Evolutionary conservation across 1,284 basidiomycete genomes (phyloP), one percentile per base, ranked within the genome.

Genomic region (Phellinidium pouzarii): DNA sequence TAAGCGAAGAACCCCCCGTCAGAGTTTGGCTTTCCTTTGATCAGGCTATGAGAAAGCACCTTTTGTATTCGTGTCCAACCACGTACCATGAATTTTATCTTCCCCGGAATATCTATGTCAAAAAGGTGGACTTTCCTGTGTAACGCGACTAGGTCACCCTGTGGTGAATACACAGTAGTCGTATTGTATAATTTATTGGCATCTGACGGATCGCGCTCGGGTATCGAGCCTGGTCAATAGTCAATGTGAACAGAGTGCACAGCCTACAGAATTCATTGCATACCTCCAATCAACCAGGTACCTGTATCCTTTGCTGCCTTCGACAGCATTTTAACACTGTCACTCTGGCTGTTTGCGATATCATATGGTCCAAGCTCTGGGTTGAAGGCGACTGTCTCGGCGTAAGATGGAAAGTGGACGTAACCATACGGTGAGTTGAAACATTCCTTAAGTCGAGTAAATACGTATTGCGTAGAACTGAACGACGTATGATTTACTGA

Each of bases 351-450:
- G 34, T 74, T 71, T 0, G 69, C 66, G 3, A 77, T 64, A 55
- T 88, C 76, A 58, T 87, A 90, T 1, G 71, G 64, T 59, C 75
- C n/a, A n/a, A n/a, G 66, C 3, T 78, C 82, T 37, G 72, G 70
- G 4, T 65, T 74, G 61, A 74, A 87, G 7, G 74, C 81, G 47
- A 97, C 89, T 1, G 71, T 75, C 69, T 97, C 94, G 1, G 91
- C 88, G 62, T 94, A 91, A 23, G 82, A 75, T 0, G 89, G 84
- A 65, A 96, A 95, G 64, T 88, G 80, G 3, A 77, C 74, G 58
- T 91, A 85, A 0, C 94, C 94, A 64, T 99, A 99, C 0, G 94
- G 94, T 11, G 91, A 94, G 69, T 99, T 99, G 76, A 99, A 99
- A 72, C 93, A 93, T 78, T 99, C 95, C 84, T 94, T 61, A 50